These are phyloP conservation scores for Colletotrichum kahawae DNA, from an alignment of 2,329 filamentous ascomycete genomes.

Conservation along the genomic window DNA sequence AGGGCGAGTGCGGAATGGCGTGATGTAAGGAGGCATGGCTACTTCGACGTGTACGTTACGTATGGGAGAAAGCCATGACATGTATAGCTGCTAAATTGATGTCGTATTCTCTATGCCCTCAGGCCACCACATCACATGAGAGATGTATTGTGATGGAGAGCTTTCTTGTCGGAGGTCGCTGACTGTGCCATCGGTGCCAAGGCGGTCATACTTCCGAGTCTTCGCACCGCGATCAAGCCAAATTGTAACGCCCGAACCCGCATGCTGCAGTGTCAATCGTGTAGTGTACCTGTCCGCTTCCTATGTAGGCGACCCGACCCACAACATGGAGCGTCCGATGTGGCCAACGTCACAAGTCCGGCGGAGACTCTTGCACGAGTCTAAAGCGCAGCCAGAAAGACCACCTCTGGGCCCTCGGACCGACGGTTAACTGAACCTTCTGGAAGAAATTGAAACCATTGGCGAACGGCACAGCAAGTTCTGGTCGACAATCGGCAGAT, in stretches of 20 bases:
- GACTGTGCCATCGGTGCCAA: not conserved
- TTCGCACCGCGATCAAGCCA: not conserved
- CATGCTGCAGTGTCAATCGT: not conserved
- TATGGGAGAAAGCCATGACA: conserved; percentile 20
- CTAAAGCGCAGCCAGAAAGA: not conserved
- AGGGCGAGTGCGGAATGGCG: conserved; percentile 21
- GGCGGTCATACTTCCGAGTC: not conserved
- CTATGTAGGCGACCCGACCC: not conserved
- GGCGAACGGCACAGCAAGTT: not conserved
- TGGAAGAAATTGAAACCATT: not conserved
- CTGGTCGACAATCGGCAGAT: not conserved
- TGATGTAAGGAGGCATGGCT: conserved; percentile 22
- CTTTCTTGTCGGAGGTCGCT: not conserved
- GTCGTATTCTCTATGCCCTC: not conserved
- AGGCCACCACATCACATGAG: not conserved
- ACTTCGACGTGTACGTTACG: conserved; percentile 25
- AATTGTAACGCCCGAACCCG: not conserved
- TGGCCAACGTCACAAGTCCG: not conserved
- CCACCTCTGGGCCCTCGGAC: not conserved
- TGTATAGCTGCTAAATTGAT: not conserved
- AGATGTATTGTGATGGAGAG: not conserved
- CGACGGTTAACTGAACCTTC: not conserved
- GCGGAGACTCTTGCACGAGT: not conserved
- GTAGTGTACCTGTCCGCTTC: not conserved
- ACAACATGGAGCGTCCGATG: not conserved